Percentiles rank a stretch among this genome's conserved stretches.
Conservation (phyloP, 208 protist genomes). For the Wallacemonas sp. region DNA sequence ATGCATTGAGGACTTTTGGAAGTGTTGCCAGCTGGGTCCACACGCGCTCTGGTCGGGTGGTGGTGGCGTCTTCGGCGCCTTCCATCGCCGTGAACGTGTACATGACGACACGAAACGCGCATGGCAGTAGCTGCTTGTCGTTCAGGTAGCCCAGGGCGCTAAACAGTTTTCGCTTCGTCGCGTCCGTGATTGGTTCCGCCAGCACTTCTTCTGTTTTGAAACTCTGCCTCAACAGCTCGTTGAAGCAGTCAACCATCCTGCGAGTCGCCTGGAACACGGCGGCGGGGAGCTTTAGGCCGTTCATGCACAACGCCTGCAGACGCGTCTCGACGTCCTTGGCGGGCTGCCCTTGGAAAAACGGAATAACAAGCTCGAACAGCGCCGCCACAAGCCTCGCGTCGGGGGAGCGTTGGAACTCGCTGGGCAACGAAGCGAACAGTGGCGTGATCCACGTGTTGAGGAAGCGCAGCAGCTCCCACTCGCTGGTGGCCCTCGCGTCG, state of each 20-base stretch:
- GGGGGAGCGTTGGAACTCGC: conserved; percentile 5
- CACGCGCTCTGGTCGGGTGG: conserved; percentile 13
- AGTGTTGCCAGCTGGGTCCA: conserved; percentile 43
- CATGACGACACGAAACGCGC: conserved; percentile 63
- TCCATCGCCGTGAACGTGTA: conserved; percentile 56
- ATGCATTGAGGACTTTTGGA: conserved; percentile 44
- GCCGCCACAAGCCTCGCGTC: conserved; percentile 27
- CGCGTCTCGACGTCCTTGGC: conserved; percentile 36
- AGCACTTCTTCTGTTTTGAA: conserved; percentile 29
- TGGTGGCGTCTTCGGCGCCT: conserved; percentile 13
- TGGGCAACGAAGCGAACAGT: conserved; percentile 25
- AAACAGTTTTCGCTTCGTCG: conserved; percentile 51
- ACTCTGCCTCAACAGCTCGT: conserved; percentile 28
- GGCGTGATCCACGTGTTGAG: conserved; percentile 41
- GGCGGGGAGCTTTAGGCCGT: conserved; percentile 79
- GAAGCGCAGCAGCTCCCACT: conserved; percentile 25
- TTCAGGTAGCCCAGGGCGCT: conserved; percentile 52
- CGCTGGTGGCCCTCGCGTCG: not conserved
- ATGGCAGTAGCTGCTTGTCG: conserved; percentile 44
- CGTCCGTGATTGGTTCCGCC: conserved; percentile 7
- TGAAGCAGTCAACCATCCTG: conserved; percentile 72
- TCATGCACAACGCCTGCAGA: conserved; percentile 67
- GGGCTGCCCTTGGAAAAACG: conserved; percentile 42
- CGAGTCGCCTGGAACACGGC: conserved; percentile 48
- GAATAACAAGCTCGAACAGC: conserved; percentile 51